These are phyloP conservation scores for Chlamydomonas asymmetrica DNA, from an alignment of 139 green algal species.

Conservation along the genomic window DNA sequence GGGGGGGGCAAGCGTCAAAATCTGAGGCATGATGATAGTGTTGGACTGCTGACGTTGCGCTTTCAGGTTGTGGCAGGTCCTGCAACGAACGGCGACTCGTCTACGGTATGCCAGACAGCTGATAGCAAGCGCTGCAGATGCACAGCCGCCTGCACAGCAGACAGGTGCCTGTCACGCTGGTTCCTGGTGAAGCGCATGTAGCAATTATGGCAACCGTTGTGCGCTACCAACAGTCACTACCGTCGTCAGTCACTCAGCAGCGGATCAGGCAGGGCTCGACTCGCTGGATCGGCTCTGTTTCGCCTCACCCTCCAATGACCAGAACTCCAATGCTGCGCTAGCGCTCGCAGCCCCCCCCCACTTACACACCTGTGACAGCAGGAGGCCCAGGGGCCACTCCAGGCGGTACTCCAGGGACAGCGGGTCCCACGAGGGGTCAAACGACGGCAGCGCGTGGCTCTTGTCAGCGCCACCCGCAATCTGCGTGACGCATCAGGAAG, in stretches of 20 bases:
- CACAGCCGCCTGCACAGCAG: not conserved
- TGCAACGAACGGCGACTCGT: too few species aligned
- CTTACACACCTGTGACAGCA: constrained; percentile 74
- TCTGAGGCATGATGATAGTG: not conserved
- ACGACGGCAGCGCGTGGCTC: constrained; percentile 44
- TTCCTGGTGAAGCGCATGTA: too few species aligned
- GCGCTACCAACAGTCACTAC: not conserved
- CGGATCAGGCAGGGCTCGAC: too few species aligned
- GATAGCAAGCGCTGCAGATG: not conserved
- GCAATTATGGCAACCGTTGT: not conserved
- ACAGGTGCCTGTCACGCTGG: too few species aligned
- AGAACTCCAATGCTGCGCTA: too few species aligned
- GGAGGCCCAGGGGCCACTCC: constrained; percentile 83
- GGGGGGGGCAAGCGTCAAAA: not conserved
- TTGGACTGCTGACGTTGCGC: not conserved
- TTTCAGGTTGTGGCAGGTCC: too few species aligned
- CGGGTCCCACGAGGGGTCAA: constrained; percentile 76
- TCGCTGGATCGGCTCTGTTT: too few species aligned
- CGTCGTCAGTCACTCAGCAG: too few species aligned
- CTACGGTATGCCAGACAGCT: not conserved
- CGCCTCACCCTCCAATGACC: too few species aligned
- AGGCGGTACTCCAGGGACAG: constrained; percentile 68
- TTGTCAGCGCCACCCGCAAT: not conserved
- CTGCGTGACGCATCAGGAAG: not conserved
- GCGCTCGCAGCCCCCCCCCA: too few species aligned